Percentiles rank a stretch among this genome's conserved stretches.
Evolutionary conservation across 1,284 basidiomycete genomes (phyloP).

Genomic region (Cryptococcus sp.): DNA sequence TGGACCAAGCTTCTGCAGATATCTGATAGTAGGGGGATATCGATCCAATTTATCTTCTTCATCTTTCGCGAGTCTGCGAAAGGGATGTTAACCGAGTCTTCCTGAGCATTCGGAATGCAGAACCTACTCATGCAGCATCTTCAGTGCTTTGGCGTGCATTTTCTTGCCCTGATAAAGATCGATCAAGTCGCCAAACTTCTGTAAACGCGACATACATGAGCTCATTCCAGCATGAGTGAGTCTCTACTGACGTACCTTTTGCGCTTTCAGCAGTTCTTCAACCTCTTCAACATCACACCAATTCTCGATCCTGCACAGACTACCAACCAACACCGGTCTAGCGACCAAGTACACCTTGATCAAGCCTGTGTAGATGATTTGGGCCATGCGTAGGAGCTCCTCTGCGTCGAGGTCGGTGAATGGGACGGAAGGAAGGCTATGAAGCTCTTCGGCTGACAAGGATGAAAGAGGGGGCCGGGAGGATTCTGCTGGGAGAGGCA

Average conservation of each 20-base stretch:
- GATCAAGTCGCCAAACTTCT: constrained; percentile 90
- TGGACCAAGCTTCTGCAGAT: constrained; percentile 86
- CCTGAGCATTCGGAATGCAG: neutral
- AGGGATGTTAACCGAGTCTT: constrained; percentile 3
- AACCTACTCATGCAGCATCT: constrained; percentile 73
- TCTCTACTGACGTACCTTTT: constrained; percentile 62
- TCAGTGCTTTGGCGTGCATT: constrained; percentile 88
- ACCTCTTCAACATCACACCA: constrained; percentile 98
- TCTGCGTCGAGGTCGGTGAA: constrained; percentile 70
- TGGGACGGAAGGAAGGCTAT: constrained; percentile 67
- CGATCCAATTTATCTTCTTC: constrained; percentile 77
- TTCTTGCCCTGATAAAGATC: constrained; percentile 91
- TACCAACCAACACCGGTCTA: constrained; percentile 78
- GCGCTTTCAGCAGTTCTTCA: constrained; percentile 77
- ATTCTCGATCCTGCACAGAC: constrained; percentile 86
- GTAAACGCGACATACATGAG: constrained; percentile 1
- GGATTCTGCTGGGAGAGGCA: constrained; percentile 61
- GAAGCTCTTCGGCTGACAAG: constrained; percentile 65
- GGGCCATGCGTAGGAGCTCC: constrained; percentile 80
- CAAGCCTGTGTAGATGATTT: constrained; percentile 91
- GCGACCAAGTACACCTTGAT: constrained; percentile 91
- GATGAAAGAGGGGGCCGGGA: constrained; percentile 42
- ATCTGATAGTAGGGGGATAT: constrained; percentile 79
- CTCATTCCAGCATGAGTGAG: constrained; percentile 4
- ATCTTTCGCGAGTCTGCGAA: constrained; percentile 69